Base-by-base conservation (phyloP, 2,329 filamentous ascomycete species). In the Pyrenophora teres region DNA sequence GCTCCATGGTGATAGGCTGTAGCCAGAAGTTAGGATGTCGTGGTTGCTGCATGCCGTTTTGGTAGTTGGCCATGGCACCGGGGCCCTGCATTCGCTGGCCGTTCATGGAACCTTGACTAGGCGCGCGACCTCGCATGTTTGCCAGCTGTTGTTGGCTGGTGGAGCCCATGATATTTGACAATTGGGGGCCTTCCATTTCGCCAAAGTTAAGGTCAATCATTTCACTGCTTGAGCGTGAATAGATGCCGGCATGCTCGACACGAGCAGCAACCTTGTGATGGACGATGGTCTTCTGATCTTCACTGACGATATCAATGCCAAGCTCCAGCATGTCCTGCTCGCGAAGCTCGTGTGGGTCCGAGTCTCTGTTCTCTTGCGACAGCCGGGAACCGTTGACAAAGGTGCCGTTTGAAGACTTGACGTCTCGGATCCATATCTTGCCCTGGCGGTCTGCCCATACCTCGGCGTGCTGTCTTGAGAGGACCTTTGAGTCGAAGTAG, bases 241-340 rank as follows among this genome's bases (percentile, higher is more conserved):
- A 84, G 59, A 93, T 88, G 6, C 94, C 94, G 33, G 94, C 92
- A 76, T 97, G 91, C 73, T 99, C 94, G 49, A 99, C 92, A 71
- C 95, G 95, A 49, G 94, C 92, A 16, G 93, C 92, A 40, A 99
- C 94, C 71, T 99, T 99, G 78, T 97, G 94, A 70, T 99, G 94
- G 12, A 99, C 92, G 23, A 99, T 92, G 0, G 92, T 97, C 77
- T 96, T 97, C 73, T 97, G 93, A 71, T 99, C 94, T 73, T 99
- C 94, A 74, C 91, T 96, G 44, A 99, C 93, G 68, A 99, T 99
- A 70, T 99, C 94, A 65, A 99, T 99, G 49, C 94, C 94, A 31
- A 99, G 82, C 71, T 99, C 94, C 46, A 99, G 79, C 57, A 94
- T 90, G 70, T 99, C 94, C 60, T 91, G 87, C 53, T 93, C 92